phyloP scores from a whole-genome alignment of 352 stramenopile genomes.

The Phytophthora lateralis region DNA sequence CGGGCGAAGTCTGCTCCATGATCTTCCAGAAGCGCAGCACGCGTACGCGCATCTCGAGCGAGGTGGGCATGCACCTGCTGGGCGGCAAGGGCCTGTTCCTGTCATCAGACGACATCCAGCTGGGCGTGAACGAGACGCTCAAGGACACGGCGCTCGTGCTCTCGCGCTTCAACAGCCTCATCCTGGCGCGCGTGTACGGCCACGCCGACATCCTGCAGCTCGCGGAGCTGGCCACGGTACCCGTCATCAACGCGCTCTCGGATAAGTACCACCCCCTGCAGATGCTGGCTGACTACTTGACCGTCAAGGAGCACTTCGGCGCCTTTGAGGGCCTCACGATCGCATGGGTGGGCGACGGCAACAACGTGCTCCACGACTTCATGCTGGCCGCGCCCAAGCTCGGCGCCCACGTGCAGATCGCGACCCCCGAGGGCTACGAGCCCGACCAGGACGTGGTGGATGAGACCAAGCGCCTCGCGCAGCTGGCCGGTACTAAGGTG shows the following conservation, averaged over 20 bases:
- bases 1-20: conserved; percentile 89
- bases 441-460: conserved; percentile 89
- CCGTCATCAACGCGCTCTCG: conserved; percentile 98
- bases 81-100: conserved; percentile 97
- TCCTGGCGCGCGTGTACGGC: conserved; percentile 96
- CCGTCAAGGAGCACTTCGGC: conserved; percentile 91
- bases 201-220: conserved; percentile 92
- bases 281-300: conserved; percentile 98
- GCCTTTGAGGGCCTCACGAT: conserved; percentile 92
- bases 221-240: conserved; percentile 89
- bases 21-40: conserved; percentile 96
- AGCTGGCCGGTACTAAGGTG: conserved; percentile 69
- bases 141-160: conserved; percentile 90
- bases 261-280: conserved; percentile 98
- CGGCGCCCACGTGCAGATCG: conserved; percentile 94
- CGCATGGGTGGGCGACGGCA: conserved; percentile 98
- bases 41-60: conserved; percentile 92
- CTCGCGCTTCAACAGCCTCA: conserved; percentile 95
- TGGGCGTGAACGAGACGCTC: conserved; percentile 98
- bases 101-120: conserved; percentile 97
- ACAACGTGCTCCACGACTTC: conserved; percentile 98
- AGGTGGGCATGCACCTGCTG: conserved; percentile 97
- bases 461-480: conserved; percentile 89
- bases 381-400: conserved; percentile 93
- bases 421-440: conserved; percentile 94